Base-by-base conservation (phyloP, 2,329 filamentous ascomycete genomes). In the Fusarium goolgardi region DNA sequence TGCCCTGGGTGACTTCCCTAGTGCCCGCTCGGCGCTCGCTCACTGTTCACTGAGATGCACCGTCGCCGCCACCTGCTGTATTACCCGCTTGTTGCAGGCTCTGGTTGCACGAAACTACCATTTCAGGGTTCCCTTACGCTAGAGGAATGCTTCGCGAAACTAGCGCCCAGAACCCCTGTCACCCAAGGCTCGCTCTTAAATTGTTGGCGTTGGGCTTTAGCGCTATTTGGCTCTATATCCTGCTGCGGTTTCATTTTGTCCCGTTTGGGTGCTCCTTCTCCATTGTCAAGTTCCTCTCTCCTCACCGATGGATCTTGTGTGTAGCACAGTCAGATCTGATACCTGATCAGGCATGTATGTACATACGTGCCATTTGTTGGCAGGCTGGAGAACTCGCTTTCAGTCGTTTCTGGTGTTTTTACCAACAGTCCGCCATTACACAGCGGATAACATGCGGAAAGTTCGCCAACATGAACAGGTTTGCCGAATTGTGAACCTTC, bases 1-100 rank as follows among this genome's bases (percentile, higher is more conserved):
- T 59, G 66, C 60, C 49, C 46, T 70, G 69, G 71, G 37, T 54
- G 63, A 62, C 56, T 71, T 73, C 49, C 67, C 64, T 74, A 74
- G 71, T 73, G 71, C 67, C 71, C 71, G 71, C 61, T 47, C 49
- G 34, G 69, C 71, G 71, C 63, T 51, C 43, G 31, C 57, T 49
- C 53, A 31, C 59, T 69, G 57, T 54, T 71, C 44, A 41, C 46
- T 58, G 59, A 27, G 40, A 55, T 54, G 23, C 43, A 51, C 65
- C 63, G 55, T 53, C 65, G 50, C 62, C 41, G 51, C 55, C 55
- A 45, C 52, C 35, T 27, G 18, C 18, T 31, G 34, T 20, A 29
- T 43, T 41, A 46, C 44, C 55, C 53, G 45, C 50, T 49, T 59
- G 40, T 54, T 55, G 34, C 23, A 27, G 15, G 32, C 47, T 25